Conservation (phyloP, 2,329 filamentous ascomycete species). For the Magnaporthales sp. region DNA sequence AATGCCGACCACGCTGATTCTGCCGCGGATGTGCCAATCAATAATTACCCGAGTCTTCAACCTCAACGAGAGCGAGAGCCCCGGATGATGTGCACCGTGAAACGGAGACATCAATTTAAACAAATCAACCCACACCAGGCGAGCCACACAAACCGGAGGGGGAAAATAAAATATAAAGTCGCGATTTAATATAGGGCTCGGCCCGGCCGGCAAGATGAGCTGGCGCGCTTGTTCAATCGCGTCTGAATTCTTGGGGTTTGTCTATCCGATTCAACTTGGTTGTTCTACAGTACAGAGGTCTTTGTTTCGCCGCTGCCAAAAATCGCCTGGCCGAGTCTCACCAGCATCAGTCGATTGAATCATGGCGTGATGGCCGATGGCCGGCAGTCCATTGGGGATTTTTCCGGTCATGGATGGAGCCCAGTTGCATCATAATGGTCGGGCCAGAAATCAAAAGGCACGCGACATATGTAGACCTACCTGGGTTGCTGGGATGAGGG, state of each 20-base stretch:
- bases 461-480: not conserved
- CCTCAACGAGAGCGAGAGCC: conserved; percentile 2
- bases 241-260: not conserved
- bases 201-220: not conserved
- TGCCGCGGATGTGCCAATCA: not conserved
- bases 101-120: conserved; percentile 5
- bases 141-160: not conserved
- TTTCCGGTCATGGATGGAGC: not conserved
- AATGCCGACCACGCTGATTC: not conserved
- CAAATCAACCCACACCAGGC: not conserved
- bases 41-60: conserved; percentile 1
- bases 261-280: not conserved
- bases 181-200: not conserved
- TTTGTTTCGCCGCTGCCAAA: not conserved
- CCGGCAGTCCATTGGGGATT: not conserved
- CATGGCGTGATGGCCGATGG: not conserved
- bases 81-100: conserved; percentile 5
- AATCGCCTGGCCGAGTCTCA: not conserved
- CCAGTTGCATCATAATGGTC: not conserved
- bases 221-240: not conserved
- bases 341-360: not conserved
- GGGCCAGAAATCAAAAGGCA: not conserved
- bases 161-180: not conserved
- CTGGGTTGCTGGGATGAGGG: not conserved
- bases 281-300: not conserved